Evolutionary conservation across 345 rosid species (phyloP).

Genomic region (Capsella bursapastoris): DNA sequence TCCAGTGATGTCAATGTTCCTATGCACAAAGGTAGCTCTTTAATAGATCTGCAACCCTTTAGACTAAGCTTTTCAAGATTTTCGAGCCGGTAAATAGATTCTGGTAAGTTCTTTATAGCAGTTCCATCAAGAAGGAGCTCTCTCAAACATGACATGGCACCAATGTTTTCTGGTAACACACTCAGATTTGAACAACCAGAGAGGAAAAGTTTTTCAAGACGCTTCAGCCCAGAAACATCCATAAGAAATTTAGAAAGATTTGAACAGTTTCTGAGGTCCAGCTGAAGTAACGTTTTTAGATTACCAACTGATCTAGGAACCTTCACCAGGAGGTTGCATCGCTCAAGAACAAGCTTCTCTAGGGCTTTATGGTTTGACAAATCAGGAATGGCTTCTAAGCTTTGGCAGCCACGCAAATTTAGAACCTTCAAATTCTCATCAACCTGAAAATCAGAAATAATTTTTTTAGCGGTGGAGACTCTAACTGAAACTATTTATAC

Average conservation of each 20-base stretch:
- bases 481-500: neutral
- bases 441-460: conserved; percentile 23
- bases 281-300: conserved; percentile 26
- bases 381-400: conserved; percentile 42
- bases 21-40: conserved; percentile 19
- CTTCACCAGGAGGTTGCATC: conserved; percentile 35
- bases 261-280: conserved; percentile 35
- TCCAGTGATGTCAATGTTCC: conserved; percentile 35
- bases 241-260: conserved; percentile 36
- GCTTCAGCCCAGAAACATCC: conserved; percentile 43
- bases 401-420: conserved; percentile 39
- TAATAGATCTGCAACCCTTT: conserved; percentile 20
- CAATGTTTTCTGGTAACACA: conserved; percentile 41
- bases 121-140: conserved; percentile 45
- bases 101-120: conserved; percentile 32
- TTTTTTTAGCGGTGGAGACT: conserved; percentile 5
- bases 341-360: conserved; percentile 39
- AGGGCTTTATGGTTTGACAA: conserved; percentile 37
- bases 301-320: conserved; percentile 42
- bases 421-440: conserved; percentile 38
- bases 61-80: conserved; percentile 38
- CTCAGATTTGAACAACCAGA: conserved; percentile 44
- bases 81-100: conserved; percentile 8
- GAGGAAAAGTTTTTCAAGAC: conserved; percentile 41
- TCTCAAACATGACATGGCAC: conserved; percentile 30